phyloP scores from a whole-genome alignment of 495 filamentous ascomycete species.

The Hyaloscypha hepaticicola region DNA sequence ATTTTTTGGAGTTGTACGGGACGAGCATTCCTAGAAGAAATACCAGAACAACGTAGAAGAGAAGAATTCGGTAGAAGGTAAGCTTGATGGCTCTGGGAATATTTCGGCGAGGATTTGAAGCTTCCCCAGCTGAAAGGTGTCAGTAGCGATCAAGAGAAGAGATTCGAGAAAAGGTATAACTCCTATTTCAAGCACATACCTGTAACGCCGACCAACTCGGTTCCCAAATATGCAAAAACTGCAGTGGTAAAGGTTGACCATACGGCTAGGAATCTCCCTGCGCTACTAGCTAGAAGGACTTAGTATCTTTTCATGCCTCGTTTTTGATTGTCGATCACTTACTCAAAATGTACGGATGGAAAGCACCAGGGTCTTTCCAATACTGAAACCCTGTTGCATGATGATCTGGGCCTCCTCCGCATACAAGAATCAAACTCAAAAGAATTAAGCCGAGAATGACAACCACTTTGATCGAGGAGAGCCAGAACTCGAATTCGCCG shows the following conservation, averaged over 20 bases:
- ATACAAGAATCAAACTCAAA: constrained; percentile 33
- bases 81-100: constrained; percentile 68
- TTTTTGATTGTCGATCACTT: neutral
- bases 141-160: neutral
- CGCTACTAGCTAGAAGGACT: constrained; percentile 40
- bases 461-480: constrained; percentile 72
- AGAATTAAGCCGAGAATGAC: constrained; percentile 58
- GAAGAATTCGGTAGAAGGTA: constrained; percentile 67
- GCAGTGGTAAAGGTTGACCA: constrained; percentile 75
- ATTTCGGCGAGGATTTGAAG: constrained; percentile 64
- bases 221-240: constrained; percentile 35
- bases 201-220: neutral
- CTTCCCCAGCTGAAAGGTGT: constrained; percentile 38
- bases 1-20: constrained; percentile 52
- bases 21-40: constrained; percentile 72
- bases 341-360: constrained; percentile 43
- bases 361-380: constrained; percentile 70
- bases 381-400: constrained; percentile 58
- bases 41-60: constrained; percentile 69
- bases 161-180: neutral
- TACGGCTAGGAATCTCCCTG: constrained; percentile 66
- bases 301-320: constrained; percentile 39
- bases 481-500: constrained; percentile 73
- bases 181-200: neutral
- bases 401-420: constrained; percentile 40